Evolutionary conservation across 345 rosid genomes (phyloP).

Genomic region (Clausena lansium): DNA sequence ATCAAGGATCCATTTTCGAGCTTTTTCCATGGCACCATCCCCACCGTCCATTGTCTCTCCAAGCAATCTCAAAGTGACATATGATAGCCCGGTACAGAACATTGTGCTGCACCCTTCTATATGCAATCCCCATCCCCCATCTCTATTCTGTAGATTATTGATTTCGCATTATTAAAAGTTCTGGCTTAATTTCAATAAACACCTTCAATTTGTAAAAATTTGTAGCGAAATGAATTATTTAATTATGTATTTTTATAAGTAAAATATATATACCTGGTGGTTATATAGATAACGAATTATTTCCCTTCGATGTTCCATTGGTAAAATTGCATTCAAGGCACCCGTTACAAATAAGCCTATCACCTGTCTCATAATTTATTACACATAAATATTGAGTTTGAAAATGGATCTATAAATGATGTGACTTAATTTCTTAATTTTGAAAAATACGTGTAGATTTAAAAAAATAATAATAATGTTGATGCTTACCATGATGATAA

Average conservation of each 20-base stretch:
- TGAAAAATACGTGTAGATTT: rapidly evolving
- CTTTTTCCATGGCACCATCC: conserved; percentile 39
- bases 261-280: conserved; percentile 55
- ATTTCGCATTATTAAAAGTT: too few relatives aligned
- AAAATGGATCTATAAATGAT: too few relatives aligned
- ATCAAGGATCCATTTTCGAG: conserved; percentile 56
- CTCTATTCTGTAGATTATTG: conserved; percentile 42
- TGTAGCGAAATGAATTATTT: not conserved
- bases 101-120: conserved; percentile 63
- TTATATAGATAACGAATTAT: conserved; percentile 59
- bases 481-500: not conserved
- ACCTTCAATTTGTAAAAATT: not conserved
- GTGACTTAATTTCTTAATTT: too few relatives aligned
- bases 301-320: conserved; percentile 37
- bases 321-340: conserved; percentile 31
- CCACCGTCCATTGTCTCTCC: conserved; percentile 44
- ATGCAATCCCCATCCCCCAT: conserved; percentile 86
- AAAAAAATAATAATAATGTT: not conserved
- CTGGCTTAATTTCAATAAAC: not conserved
- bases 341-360: conserved; percentile 52
- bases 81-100: conserved; percentile 50
- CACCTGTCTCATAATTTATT: conserved; percentile 32
- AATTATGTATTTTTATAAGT: not conserved
- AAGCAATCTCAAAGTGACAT: conserved; percentile 51
- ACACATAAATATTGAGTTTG: too few relatives aligned